Conservation (phyloP, 2,329 filamentous ascomycete species). For the Neonectria punicea region DNA sequence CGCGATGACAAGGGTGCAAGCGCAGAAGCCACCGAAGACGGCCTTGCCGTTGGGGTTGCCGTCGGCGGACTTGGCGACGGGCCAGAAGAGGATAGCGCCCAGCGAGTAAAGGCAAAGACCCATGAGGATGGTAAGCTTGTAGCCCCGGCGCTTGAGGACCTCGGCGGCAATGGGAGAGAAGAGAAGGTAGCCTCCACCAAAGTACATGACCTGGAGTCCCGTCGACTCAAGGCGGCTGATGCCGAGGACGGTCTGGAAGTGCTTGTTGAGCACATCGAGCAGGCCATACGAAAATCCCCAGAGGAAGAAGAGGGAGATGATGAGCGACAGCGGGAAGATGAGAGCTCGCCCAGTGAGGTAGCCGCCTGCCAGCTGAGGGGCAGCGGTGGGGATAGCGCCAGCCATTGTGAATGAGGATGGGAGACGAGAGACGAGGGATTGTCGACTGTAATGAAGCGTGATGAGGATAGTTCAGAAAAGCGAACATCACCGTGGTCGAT, state of each 20-base stretch:
- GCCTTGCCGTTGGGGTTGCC: constrained; percentile 32
- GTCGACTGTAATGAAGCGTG: neutral
- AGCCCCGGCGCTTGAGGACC: constrained; percentile 72
- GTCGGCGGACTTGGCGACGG: constrained; percentile 63
- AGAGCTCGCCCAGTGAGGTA: constrained; percentile 39
- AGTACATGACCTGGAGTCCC: constrained; percentile 63
- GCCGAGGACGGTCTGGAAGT: constrained; percentile 58
- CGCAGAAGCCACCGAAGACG: constrained; percentile 79
- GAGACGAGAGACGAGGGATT: neutral
- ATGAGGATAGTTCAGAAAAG: neutral
- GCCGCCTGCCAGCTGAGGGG: constrained; percentile 37
- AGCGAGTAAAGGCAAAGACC: constrained; percentile 74
- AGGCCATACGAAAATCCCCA: constrained; percentile 60
- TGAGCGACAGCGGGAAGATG: constrained; percentile 71
- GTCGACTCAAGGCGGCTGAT: constrained; percentile 57
- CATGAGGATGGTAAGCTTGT: constrained; percentile 73
- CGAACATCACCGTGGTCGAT: neutral
- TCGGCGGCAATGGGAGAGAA: constrained; percentile 64
- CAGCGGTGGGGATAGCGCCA: constrained; percentile 36
- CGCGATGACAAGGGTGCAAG: constrained; percentile 77
- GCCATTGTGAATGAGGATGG: constrained; percentile 32
- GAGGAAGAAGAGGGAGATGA: constrained; percentile 59
- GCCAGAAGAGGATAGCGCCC: constrained; percentile 64
- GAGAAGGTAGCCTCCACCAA: constrained; percentile 60
- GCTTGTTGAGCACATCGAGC: constrained; percentile 60